Evolutionary conservation across 2,329 filamentous ascomycete genomes (phyloP).

Genomic region (Colletotrichum nymphaeae): DNA sequence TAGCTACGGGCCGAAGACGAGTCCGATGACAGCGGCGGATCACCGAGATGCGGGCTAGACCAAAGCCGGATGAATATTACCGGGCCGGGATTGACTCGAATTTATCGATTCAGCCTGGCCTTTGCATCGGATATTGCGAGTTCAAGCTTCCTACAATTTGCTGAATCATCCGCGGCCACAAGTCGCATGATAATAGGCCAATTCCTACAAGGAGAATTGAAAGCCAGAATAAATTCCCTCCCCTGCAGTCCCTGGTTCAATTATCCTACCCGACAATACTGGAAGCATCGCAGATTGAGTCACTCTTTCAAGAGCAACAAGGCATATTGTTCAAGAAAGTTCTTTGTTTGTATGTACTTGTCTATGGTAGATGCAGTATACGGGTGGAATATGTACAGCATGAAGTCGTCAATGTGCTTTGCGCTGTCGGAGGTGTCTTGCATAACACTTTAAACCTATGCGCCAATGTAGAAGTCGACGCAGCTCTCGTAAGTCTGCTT

Average conservation of each 20-base stretch:
- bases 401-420: background rate
- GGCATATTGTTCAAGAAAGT: background rate
- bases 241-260: background rate
- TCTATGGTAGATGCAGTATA: background rate
- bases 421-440: fast-evolving
- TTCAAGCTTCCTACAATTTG: background rate
- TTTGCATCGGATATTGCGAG: too few species aligned
- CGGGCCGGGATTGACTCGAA: background rate
- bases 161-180: background rate
- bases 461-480: slow-evolving; percentile 61
- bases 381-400: background rate
- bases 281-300: too few species aligned
- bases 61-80: background rate
- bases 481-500: slow-evolving; percentile 73
- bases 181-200: background rate
- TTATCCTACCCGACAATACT: too few species aligned
- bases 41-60: background rate
- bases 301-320: too few species aligned
- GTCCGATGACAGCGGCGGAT: background rate
- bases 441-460: background rate
- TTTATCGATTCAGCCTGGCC: background rate
- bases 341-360: background rate
- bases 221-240: background rate
- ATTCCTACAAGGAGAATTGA: background rate
- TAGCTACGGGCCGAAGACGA: background rate